Evolutionary conservation across 768 basidiomycete species (phyloP).

Genomic region (Russula ochroleuca): DNA sequence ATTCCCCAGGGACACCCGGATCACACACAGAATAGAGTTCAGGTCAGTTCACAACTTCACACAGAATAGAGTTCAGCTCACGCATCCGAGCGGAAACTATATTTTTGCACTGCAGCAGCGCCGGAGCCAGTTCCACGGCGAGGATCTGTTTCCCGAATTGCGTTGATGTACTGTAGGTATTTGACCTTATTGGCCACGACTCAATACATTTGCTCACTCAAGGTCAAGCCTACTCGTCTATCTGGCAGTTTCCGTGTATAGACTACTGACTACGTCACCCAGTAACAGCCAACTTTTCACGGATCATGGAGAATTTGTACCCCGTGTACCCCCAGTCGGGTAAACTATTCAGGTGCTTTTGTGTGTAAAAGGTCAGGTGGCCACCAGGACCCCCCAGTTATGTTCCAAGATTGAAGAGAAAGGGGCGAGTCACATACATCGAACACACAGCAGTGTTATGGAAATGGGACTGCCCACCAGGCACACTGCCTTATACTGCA

Average conservation of each 20-base stretch:
- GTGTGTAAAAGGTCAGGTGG: no score
- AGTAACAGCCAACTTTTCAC: slow-evolving; percentile 17
- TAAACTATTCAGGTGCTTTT: no score
- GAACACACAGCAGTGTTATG: no score
- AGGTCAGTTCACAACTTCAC: no score
- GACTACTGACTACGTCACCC: slow-evolving; percentile 19
- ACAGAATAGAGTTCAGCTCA: slow-evolving; percentile 15
- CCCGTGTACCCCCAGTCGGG: no score
- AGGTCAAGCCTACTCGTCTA: slow-evolving; percentile 23
- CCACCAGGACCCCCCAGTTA: no score
- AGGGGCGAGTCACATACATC: no score
- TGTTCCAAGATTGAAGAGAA: no score
- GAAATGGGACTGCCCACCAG: no score
- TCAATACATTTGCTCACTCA: slow-evolving; percentile 11
- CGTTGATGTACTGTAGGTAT: slow-evolving; percentile 7
- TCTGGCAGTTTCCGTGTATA: slow-evolving; percentile 26
- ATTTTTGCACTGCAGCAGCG: slow-evolving; percentile 17
- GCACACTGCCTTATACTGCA: no score
- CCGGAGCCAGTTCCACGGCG: slow-evolving; percentile 26
- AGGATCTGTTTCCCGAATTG: slow-evolving; percentile 23
- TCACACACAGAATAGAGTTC: no score
- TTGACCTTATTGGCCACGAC: slow-evolving; percentile 5
- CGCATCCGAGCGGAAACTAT: slow-evolving; percentile 9
- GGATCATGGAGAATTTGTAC: slow-evolving; percentile 25
- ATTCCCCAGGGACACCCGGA: no score